Percentiles rank a stretch among this genome's conserved stretches.
Conservation (phyloP, 73 alveolate species). For the Tetrahymena thermophila region DNA sequence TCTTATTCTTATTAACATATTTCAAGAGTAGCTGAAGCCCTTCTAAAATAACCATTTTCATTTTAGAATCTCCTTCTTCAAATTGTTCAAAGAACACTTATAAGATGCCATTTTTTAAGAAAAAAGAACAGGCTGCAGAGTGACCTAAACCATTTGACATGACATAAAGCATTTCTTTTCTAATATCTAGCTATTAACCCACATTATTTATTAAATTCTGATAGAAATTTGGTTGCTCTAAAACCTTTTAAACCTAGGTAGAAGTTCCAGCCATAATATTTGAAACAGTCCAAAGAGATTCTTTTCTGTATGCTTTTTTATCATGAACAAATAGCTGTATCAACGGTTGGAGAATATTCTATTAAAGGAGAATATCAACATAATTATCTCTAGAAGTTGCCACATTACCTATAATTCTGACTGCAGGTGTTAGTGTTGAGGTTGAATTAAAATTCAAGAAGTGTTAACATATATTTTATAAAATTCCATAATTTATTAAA, state of each 20-base stretch:
- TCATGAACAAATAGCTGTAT: background rate
- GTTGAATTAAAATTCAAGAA: background rate
- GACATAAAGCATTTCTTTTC: background rate
- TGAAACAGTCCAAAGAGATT: background rate
- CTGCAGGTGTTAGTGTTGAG: background rate
- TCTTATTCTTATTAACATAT: background rate
- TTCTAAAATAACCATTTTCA: background rate
- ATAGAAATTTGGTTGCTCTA: background rate
- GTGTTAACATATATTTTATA: background rate
- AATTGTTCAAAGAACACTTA: background rate
- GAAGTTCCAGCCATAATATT: background rate
- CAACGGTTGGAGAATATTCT: background rate
- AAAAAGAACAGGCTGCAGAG: background rate
- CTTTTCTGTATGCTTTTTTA: background rate
- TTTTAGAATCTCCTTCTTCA: background rate
- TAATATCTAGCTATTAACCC: background rate
- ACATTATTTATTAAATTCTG: background rate
- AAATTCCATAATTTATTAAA: background rate
- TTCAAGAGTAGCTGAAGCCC: background rate
- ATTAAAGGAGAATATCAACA: background rate
- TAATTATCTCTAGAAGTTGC: background rate
- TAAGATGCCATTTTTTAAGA: background rate
- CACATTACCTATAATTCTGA: background rate
- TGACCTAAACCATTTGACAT: background rate
- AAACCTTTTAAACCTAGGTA: background rate